Conservation (phyloP, 1,284 basidiomycete species). For the Bjerkandera adusta region DNA sequence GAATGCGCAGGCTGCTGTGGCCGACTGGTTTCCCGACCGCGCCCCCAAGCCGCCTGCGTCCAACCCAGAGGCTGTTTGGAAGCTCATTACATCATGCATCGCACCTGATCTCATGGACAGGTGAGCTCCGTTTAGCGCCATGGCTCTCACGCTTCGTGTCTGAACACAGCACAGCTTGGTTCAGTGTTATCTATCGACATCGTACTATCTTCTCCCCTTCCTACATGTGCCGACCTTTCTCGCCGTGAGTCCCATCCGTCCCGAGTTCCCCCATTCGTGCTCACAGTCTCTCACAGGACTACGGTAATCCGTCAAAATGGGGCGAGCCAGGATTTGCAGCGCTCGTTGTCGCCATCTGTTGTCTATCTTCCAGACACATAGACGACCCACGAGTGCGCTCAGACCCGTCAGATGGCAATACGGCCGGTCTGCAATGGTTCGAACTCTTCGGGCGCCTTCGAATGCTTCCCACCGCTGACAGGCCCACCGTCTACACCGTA, state of each 20-base stretch:
- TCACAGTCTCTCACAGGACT: slow-evolving; percentile 54
- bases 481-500: slow-evolving; percentile 86
- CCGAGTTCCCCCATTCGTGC: slow-evolving; percentile 12
- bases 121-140: slow-evolving; percentile 35
- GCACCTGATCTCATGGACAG: slow-evolving; percentile 89
- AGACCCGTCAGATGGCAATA: slow-evolving; percentile 75
- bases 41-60: slow-evolving; percentile 69
- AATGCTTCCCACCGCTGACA: slow-evolving; percentile 83
- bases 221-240: slow-evolving; percentile 88
- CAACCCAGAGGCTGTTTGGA: slow-evolving; percentile 77
- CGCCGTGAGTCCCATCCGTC: slow-evolving; percentile 48
- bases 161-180: slow-evolving; percentile 51
- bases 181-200: slow-evolving; percentile 82
- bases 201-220: slow-evolving; percentile 90
- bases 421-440: slow-evolving; percentile 89
- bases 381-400: slow-evolving; percentile 86
- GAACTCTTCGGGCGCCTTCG: slow-evolving; percentile 81
- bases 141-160: slow-evolving; percentile 7
- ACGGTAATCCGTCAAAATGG: slow-evolving; percentile 90
- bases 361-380: slow-evolving; percentile 84
- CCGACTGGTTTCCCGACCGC: slow-evolving; percentile 77
- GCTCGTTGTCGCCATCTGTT: slow-evolving; percentile 88
- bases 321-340: slow-evolving; percentile 89
- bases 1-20: slow-evolving; percentile 31
- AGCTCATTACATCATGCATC: slow-evolving; percentile 71